These are phyloP conservation scores for Alternaria metachromatica DNA, from an alignment of 2,329 filamentous ascomycete species.

Conservation along the genomic window DNA sequence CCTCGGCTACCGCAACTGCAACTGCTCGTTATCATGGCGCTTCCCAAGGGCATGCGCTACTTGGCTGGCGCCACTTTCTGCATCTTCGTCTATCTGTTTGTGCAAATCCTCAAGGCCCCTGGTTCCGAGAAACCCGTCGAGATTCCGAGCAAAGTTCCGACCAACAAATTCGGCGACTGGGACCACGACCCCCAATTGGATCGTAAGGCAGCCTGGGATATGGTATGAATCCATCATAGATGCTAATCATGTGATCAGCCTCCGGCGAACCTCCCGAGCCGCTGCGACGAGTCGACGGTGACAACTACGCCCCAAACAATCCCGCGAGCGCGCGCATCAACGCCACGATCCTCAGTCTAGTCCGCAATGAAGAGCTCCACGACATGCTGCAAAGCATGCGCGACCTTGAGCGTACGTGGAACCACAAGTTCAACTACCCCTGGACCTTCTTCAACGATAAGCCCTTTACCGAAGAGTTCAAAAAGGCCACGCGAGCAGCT, in stretches of 20 bases:
- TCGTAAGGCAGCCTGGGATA: constrained; percentile 62
- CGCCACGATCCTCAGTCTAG: constrained; percentile 88
- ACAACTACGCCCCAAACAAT: constrained; percentile 79
- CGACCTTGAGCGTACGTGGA: constrained; percentile 95
- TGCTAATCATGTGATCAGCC: constrained; percentile 57
- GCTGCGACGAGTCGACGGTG: constrained; percentile 70
- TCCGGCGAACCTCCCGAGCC: constrained; percentile 83
- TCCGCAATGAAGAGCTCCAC: constrained; percentile 87
- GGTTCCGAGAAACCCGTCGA: constrained; percentile 57
- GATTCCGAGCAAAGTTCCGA: constrained; percentile 33
- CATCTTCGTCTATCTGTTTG: constrained; percentile 79
- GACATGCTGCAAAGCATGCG: constrained; percentile 87
- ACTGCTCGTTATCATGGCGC: constrained; percentile 68
- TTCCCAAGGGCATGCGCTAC: constrained; percentile 83
- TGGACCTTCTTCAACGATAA: constrained; percentile 99
- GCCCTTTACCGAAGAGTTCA: constrained; percentile 93
- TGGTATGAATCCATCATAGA: not conserved
- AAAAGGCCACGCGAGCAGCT: constrained; percentile 75
- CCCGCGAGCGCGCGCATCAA: constrained; percentile 83
- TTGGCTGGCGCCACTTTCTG: constrained; percentile 74
- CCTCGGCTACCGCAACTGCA: constrained; percentile 1
- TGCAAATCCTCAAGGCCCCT: constrained; percentile 72
- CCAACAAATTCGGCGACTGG: constrained; percentile 64
- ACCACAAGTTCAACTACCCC: constrained; percentile 98
- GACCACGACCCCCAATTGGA: constrained; percentile 85